phyloP scores from a whole-genome alignment of 208 protist species.

The Kentomonas sorsogonicus region DNA sequence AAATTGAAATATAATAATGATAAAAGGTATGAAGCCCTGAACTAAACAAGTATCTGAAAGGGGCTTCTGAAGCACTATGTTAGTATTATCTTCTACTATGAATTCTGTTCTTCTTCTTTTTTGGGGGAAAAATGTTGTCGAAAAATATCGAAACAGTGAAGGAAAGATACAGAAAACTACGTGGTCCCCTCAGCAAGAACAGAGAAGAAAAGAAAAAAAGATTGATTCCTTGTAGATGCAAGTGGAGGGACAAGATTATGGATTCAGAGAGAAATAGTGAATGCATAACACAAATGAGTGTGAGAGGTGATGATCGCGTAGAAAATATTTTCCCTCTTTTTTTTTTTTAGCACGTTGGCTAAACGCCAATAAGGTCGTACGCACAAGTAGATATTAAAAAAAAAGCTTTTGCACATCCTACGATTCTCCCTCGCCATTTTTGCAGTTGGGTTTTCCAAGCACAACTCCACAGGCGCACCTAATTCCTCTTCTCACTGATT shows the following conservation, averaged over 20 bases:
- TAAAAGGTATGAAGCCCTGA: not conserved
- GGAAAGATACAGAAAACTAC: not conserved
- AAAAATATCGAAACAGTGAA: not conserved
- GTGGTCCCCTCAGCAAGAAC: not conserved
- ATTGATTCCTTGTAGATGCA: not conserved
- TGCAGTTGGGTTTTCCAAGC: too few species aligned
- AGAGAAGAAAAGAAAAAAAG: conserved; percentile 11
- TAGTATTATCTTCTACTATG: too few species aligned
- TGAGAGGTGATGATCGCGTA: too few species aligned
- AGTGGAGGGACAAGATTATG: too few species aligned
- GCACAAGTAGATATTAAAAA: too few species aligned
- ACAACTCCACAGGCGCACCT: too few species aligned
- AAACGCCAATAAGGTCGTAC: too few species aligned
- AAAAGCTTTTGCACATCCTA: too few species aligned
- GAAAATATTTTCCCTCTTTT: conserved; percentile 4
- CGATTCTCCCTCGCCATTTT: too few species aligned
- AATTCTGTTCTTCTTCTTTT: not conserved
- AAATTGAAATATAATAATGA: not conserved
- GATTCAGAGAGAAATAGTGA: too few species aligned
- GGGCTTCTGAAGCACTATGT: not conserved
- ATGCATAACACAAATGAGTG: too few species aligned
- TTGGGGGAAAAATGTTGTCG: not conserved
- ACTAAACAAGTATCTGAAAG: conserved; percentile 3
- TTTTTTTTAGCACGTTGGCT: conserved; percentile 5
- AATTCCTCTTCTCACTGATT: too few species aligned